These are phyloP conservation scores for Physcomitrium patens DNA, from an alignment of 225 moss, liverwort and hornwort species.

Conservation along the genomic window DNA sequence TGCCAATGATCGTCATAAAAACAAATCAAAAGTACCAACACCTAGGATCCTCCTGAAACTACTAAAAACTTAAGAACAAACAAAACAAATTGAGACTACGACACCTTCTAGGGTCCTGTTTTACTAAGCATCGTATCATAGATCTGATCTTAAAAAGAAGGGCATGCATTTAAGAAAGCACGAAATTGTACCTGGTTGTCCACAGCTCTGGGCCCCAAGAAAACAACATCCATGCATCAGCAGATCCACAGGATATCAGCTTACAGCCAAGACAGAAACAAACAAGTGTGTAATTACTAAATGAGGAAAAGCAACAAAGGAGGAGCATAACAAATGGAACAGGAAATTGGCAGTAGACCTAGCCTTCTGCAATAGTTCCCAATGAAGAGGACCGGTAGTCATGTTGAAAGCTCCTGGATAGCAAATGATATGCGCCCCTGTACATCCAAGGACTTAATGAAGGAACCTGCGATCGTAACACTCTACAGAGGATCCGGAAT, in stretches of 20 bases:
- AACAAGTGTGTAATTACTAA: not conserved
- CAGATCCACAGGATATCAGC: slow-evolving; percentile 1
- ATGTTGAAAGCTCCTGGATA: slow-evolving; percentile 87
- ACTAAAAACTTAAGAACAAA: not conserved
- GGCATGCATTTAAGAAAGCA: not conserved
- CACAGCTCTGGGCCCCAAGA: slow-evolving; percentile 53
- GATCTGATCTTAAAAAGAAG: not conserved
- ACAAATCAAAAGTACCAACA: not conserved
- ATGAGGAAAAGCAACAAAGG: not conserved
- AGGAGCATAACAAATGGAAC: not conserved
- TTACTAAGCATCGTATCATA: not conserved
- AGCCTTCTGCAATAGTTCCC: slow-evolving; percentile 72
- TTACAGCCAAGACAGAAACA: slow-evolving; percentile 11
- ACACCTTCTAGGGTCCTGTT: not conserved
- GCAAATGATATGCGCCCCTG: slow-evolving; percentile 78
- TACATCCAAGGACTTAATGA: not conserved
- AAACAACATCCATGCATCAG: slow-evolving; percentile 2
- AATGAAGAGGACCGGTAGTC: slow-evolving; percentile 77
- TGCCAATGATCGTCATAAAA: not conserved
- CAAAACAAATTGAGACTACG: not conserved
- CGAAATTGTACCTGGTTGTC: slow-evolving; percentile 67
- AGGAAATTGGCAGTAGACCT: slow-evolving; percentile 33
- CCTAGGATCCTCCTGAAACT: not conserved
- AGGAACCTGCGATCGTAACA: not conserved
- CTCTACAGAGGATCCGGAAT: not conserved